Evolutionary conservation across 176 grass and related monocot species (phyloP).

Genomic region (Elymus sibiricus): DNA sequence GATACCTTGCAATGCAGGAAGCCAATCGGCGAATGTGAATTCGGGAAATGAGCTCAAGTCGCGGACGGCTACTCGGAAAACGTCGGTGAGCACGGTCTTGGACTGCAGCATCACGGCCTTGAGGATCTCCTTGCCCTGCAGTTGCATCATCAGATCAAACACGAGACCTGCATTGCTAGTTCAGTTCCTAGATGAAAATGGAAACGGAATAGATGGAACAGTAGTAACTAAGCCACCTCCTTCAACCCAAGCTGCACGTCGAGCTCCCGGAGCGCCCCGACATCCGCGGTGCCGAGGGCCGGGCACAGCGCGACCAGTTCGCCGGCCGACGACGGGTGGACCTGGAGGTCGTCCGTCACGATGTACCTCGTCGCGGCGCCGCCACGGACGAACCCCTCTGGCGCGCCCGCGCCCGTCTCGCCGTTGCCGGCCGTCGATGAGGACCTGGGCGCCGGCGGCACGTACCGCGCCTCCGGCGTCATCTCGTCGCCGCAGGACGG

Average conservation of each 20-base stretch:
- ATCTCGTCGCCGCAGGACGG: not conserved
- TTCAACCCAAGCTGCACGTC: not conserved
- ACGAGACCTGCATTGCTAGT: no score
- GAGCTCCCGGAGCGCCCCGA: not conserved
- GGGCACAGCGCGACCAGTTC: not conserved
- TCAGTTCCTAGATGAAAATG: not conserved
- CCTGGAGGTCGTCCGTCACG: not conserved
- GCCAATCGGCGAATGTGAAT: no score
- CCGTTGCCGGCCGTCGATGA: not conserved
- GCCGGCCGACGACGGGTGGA: not conserved
- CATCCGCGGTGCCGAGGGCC: not conserved
- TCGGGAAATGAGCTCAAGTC: no score
- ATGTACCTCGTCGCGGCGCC: not conserved
- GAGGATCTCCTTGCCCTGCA: not conserved
- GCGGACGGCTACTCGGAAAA: no score
- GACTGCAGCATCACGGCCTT: not conserved
- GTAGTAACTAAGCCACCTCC: not conserved
- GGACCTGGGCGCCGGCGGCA: not conserved
- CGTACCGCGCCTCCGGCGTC: not conserved
- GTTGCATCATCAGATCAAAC: not conserved
- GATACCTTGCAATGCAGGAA: no score
- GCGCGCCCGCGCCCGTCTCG: no score
- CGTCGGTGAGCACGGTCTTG: not conserved
- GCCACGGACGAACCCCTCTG: not conserved
- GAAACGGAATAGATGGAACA: not conserved